Percentiles rank a stretch among this genome's conserved stretches.
Evolutionary conservation across 306 rosid species (phyloP).

Genomic region (Luffa acutangula): DNA sequence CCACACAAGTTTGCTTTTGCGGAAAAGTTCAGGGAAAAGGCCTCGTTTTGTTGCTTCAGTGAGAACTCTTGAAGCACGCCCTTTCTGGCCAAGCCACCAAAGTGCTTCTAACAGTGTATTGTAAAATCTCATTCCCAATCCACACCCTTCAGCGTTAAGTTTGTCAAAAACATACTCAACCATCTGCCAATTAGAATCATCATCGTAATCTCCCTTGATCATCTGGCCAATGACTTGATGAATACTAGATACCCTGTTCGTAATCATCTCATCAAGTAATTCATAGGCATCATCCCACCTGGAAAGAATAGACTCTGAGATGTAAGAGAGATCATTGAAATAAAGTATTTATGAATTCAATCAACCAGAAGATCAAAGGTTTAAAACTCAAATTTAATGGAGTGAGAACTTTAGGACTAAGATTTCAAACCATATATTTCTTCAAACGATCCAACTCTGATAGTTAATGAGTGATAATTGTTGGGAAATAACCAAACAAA

Average conservation of each 20-base stretch:
- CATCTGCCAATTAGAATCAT: constrained; percentile 95
- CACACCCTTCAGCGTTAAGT: constrained; percentile 79
- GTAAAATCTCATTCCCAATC: constrained; percentile 73
- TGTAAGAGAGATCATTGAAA: constrained; percentile 12
- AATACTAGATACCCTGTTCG: constrained; percentile 60
- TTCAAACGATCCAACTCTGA: constrained; percentile 1
- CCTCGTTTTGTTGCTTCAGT: constrained; percentile 85
- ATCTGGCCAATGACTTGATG: constrained; percentile 88
- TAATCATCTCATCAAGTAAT: constrained; percentile 66
- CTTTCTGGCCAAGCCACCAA: constrained; percentile 92
- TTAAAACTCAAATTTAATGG: background rate
- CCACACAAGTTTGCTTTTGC: constrained; percentile 71
- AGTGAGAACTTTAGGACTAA: background rate
- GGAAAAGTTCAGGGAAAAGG: constrained; percentile 79
- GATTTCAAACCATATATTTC: background rate
- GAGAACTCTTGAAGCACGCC: constrained; percentile 85
- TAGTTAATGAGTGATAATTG: background rate
- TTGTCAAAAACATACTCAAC: constrained; percentile 93
- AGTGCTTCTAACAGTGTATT: constrained; percentile 87
- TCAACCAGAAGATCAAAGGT: background rate
- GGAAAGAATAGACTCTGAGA: constrained; percentile 26
- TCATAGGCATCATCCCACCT: constrained; percentile 69
- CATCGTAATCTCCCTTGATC: constrained; percentile 93
- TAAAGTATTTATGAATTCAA: background rate
- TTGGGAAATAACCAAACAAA: constrained; percentile 5